Base-by-base conservation (phyloP, 306 rosid genomes). In the Cucumis hystrix region DNA sequence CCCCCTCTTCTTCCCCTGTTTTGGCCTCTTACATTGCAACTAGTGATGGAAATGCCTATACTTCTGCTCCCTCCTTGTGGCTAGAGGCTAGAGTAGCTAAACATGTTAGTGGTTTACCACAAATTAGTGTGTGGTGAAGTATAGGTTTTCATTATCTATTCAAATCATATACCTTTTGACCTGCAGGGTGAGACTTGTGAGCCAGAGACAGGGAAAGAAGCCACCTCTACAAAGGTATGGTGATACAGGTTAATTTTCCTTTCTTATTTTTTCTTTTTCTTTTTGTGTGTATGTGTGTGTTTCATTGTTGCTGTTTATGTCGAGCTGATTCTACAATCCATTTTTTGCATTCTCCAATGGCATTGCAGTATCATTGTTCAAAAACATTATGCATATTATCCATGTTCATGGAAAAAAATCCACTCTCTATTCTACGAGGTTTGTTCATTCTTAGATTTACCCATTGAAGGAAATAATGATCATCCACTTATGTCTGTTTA, bases 141-240 rank as follows among this genome's bases (percentile, higher is more conserved):
- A n/a, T 67, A 10, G 16, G 52, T 67, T 67, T 40, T n/a, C 52
- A 21, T 71, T 68, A 60, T 67, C 74, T 35, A 21, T 84, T 78
- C 56, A 69, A 56, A 70, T 57, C 43, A 69, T 35, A 39, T 80
- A 78, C 45, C 79, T 84, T 85, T 45, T 79, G 76, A 76, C 81
- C 85, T 87, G 64, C 93, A 95, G 98, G 98, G 98, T 82, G 98
- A 95, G 87, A 79, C 68, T 41, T 60, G n/a, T 51, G 90, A 80
- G 77, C 90, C 90, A 49, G 98, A 95, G 83, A 45, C 91, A 84
- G 54, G 88, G 78, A 89, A 87, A 80, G 92, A 92, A 13, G 83
- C 85, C 33, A 77, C 33, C 63, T 55, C 80, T 83, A 90, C 28
- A 30, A 95, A 95, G 97, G 98, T 95, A 89, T 76, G 84, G 30